Percentiles rank a stretch among this genome's conserved stretches.
phyloP scores from a whole-genome alignment of 2,329 filamentous ascomycete genomes.

The Aspergillus vadensis region DNA sequence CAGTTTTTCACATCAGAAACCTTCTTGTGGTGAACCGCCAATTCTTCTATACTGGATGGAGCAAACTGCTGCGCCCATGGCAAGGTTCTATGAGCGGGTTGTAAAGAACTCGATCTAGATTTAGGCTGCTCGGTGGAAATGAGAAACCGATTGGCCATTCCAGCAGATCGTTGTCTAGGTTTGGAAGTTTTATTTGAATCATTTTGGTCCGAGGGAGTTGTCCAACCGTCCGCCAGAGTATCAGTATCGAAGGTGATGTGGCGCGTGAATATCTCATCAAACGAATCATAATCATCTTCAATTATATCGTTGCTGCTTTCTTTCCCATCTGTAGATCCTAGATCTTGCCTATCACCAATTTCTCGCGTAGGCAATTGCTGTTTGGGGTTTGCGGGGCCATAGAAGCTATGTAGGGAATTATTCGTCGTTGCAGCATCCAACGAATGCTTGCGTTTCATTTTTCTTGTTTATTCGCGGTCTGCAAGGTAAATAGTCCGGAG shows the following conservation, averaged over 20 bases:
- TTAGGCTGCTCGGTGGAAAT: too few species aligned
- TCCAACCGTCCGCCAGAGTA: conserved; percentile 3
- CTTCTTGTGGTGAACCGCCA: conserved; percentile 94
- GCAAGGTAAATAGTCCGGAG: background rate
- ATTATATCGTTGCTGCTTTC: conserved; percentile 37
- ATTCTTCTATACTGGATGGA: conserved; percentile 73
- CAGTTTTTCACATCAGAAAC: conserved; percentile 81
- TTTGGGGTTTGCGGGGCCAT: conserved; percentile 40
- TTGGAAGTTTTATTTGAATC: background rate
- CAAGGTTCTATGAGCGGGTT: conserved; percentile 53
- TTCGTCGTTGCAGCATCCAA: background rate
- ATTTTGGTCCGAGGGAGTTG: conserved; percentile 10
- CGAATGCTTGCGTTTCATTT: conserved; percentile 4
- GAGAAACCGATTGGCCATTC: too few species aligned
- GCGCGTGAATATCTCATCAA: conserved; percentile 40
- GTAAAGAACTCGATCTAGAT: conserved; percentile 14
- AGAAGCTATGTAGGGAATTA: conserved; percentile 45
- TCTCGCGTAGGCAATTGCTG: conserved; percentile 40
- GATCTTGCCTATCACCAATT: conserved; percentile 19
- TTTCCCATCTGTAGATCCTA: background rate
- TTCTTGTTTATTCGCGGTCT: background rate
- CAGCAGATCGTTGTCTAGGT: background rate
- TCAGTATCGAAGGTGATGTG: conserved; percentile 30
- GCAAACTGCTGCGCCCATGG: conserved; percentile 89
- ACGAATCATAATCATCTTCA: conserved; percentile 45